Percentiles rank a stretch among this genome's conserved stretches.
These are phyloP conservation scores for Spinellus fusiger DNA, from an alignment of 192 early-diverging fungal genomes.

Conservation along the genomic window DNA sequence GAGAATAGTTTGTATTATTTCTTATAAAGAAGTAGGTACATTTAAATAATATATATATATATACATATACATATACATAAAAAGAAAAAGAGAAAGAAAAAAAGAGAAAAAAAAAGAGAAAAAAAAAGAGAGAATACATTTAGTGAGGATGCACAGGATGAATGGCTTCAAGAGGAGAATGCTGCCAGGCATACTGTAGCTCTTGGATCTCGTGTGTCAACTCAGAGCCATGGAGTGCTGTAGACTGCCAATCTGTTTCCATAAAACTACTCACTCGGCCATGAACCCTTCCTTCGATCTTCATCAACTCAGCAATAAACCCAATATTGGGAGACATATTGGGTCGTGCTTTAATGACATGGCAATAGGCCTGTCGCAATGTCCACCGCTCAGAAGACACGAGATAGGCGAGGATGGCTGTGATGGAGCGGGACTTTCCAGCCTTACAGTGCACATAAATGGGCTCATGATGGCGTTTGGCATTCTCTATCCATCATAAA, in stretches of 20 bases:
- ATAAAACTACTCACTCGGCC: constrained; percentile 36
- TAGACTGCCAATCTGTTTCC: constrained; percentile 24
- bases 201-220: constrained; percentile 11
- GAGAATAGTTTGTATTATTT: constrained; percentile 1
- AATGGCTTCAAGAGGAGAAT: not conserved
- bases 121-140: not conserved
- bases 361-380: constrained; percentile 57
- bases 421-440: constrained; percentile 64
- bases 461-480: constrained; percentile 33
- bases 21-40: not conserved
- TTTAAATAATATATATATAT: not conserved
- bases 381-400: constrained; percentile 56
- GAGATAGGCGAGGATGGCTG: constrained; percentile 63
- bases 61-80: not conserved
- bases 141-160: not conserved
- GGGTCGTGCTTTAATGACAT: constrained; percentile 54
- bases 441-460: constrained; percentile 78
- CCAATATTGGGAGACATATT: constrained; percentile 76
- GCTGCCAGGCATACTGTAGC: constrained; percentile 20
- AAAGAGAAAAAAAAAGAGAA: not conserved
- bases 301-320: constrained; percentile 63
- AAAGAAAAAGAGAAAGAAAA: not conserved
- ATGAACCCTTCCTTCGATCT: constrained; percentile 56
- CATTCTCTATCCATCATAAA: constrained; percentile 22
- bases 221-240: constrained; percentile 12